phyloP scores from a whole-genome alignment of 1,284 basidiomycete species.

The Rhodotorula sp. region DNA sequence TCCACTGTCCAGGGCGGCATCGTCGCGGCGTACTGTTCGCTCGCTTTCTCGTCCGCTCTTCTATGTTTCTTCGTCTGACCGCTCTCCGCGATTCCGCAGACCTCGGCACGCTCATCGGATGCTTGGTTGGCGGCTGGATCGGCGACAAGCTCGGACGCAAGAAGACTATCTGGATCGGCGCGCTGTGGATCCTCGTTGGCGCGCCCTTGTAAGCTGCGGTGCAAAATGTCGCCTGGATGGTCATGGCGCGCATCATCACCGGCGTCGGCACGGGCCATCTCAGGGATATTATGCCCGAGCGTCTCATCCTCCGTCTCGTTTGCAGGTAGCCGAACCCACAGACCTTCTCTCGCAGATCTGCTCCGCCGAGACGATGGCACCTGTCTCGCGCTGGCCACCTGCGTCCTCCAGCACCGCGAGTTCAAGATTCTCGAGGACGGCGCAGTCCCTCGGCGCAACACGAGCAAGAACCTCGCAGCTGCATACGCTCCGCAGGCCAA shows the following conservation, averaged over 20 bases:
- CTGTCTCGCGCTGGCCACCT: not conserved
- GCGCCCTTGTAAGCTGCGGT: not conserved
- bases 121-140: slow-evolving; percentile 6
- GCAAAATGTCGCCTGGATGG: slow-evolving; percentile 4
- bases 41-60: too few relatives aligned
- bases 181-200: not conserved
- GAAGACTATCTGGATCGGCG: slow-evolving; percentile 7
- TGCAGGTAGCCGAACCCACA: too few relatives aligned
- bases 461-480: slow-evolving; percentile 46
- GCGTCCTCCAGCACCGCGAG: slow-evolving; percentile 33
- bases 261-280: slow-evolving; percentile 7
- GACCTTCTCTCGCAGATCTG: not conserved
- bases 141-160: slow-evolving; percentile 8
- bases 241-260: slow-evolving; percentile 6
- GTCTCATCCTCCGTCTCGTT: too few relatives aligned
- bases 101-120: slow-evolving; percentile 5
- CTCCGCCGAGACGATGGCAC: slow-evolving; percentile 3
- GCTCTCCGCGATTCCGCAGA: not conserved
- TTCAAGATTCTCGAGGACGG: slow-evolving; percentile 38
- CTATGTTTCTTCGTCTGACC: not conserved
- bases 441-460: slow-evolving; percentile 1
- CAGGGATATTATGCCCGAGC: not conserved
- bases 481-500: slow-evolving; percentile 52
- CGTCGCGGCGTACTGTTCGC: slow-evolving; percentile 2
- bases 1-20: not conserved